Evolutionary conservation across 306 rosid genomes (phyloP), one percentile per base, ranked within the genome.

Genomic region (Citrullus mucosospermus): DNA sequence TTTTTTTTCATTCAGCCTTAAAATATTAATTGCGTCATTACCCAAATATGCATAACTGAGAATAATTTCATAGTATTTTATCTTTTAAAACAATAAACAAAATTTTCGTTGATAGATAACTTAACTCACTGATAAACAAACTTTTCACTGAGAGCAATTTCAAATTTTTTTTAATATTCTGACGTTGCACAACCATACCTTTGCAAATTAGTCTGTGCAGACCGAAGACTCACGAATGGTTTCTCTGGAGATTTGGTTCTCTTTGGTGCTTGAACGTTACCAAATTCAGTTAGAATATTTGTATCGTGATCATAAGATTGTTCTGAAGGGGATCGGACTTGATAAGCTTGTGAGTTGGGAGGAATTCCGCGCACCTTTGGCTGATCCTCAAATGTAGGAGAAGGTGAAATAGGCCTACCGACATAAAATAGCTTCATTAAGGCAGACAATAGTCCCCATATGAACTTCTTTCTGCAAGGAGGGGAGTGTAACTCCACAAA

Each of bases 241-340:
- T 81, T 53, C 81, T 87, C 80, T 57, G 93, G 88, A 74, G 89
- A 88, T 85, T 88, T 85, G 57, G 78, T 81, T 84, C 90, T 84
- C 85, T 89, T 85, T 77, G 81, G 81, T 71, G 78, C 89, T 80
- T 86, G 91, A 65, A 56, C 80, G 63, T 67, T 81, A 58, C 78
- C 83, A 79, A 46, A 57, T 81, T 66, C 82, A 20, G 82, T 76
- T 2, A 78, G 53, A 78, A 82, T 67, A 82, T 78, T 84, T 82
- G 83, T 76, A 28, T 59, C 84, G 51, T 82, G 81, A 77, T 79
- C 88, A 81, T 77, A 82, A 79, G 85, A 77, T 65, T 72, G 79
- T 15, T 66, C 56, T 76, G 78, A 68, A 65, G 85, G 74, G 79
- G 86, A 51, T 71, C 81, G 92, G 25, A 76, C 81, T 72, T 84